Evolutionary conservation across 2,329 filamentous ascomycete genomes (phyloP), one percentile per base, ranked within the genome.

Genomic region (Colletotrichum simmondsii): DNA sequence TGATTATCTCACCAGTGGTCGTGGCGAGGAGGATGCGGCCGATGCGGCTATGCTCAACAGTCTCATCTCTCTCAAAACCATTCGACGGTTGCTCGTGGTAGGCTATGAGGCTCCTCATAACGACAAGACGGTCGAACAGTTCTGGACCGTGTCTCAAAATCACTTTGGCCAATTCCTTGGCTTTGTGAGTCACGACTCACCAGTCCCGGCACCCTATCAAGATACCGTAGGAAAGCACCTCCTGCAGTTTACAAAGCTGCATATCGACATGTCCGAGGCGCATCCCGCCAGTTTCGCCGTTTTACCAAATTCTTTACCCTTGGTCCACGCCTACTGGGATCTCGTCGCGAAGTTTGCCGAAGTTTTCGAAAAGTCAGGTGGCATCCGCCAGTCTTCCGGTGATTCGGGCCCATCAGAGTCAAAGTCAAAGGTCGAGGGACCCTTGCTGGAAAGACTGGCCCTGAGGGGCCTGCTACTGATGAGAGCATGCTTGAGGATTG

Each of bases 161-260:
- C 94, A 97, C 75, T 93, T 97, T 75, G 92, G 91, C n/a, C 88
- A 92, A 53, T 92, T 98, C 73, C 88, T 97, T 46, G 84, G 85
- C 28, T 89, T 93, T 72, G 86, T 92, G 64, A 87, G 87, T 75
- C 85, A 88, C 54, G 87, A 90, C 62, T 87, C 87, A n/a, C 83
- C 85, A 6, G 81, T 89, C 3, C 83, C 92, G 2, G 81, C 86
- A 4, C 82, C 84, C 4, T 88, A 91, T 28, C 89, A 90, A 71
- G 89, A 88, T 46, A 79, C 93, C 28, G 85, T 97, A n/a, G 93
- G 94, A 75, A 97, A 95, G 79, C 95, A 98, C 79, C 86, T 98
- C 2, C 84, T 98, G 54, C 95, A 98, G 79, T 92, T 98, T 62
- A 92, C 95, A 4, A 99, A 98, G 82, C 86, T 99, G 3, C 97